Evolutionary conservation across 768 basidiomycete species (phyloP), one percentile per base, ranked within the genome.

Genomic region (Sporobolomyces roseus): DNA sequence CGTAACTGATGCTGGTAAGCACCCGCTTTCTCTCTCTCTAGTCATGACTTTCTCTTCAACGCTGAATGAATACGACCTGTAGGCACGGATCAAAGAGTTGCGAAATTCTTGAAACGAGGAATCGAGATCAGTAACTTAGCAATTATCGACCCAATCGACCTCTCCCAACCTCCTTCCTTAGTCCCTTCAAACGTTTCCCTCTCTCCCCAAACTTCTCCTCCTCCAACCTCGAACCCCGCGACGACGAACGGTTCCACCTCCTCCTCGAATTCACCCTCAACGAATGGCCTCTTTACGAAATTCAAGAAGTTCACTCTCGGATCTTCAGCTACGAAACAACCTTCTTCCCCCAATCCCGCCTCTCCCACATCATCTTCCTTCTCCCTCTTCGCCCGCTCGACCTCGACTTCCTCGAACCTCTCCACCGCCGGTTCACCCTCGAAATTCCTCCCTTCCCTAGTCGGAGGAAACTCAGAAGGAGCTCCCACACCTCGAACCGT

Each of bases 111-210:
- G 62, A 80, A 78, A 68, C 83, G 87, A 6, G 87, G 88, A 2
- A 79, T 91, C 36, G 91, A 93, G 76, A 79, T 93, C 32, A 83
- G 91, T 21, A 87, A 86, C 41, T 82, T 93, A 7, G 89, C 86
- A 6, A 74, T 87, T n/a, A 79, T 92, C 3, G 91, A 93, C 75
- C 88, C 88, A 3, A 82, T 89, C 12, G 90, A 93, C 76, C 56
- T 72, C 12, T 33, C 48, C 0, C 66, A 55, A 8, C 61, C 63
- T 6, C n/a, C 62, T 25, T 25, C 43, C n/a, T 29, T 33, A n/a
- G 29, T 8, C 30, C 46, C 43, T 2, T 23, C 45, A n/a, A 27
- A 21, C 21, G 61, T 46, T 0, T 1, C 60, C n/a, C 46, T 35
- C 5, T 23, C 65, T 27, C 13, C 52, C n/a, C 41, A 55, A 16